Conservation (phyloP, 2,329 filamentous ascomycete species). For the Neospermospora avenae region DNA sequence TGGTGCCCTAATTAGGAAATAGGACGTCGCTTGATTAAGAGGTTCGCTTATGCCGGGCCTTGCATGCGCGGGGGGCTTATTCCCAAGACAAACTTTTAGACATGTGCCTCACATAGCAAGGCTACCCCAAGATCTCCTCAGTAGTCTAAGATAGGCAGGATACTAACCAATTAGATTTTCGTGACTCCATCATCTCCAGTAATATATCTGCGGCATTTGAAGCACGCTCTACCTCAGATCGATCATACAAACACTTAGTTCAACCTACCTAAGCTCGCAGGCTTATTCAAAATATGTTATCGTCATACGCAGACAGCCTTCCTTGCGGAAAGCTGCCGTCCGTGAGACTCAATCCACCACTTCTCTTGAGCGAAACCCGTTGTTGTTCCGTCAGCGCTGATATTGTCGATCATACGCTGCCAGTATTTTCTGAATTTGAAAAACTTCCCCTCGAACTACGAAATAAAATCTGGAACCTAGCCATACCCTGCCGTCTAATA, state of each 20-base stretch:
- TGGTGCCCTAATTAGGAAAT: neutral
- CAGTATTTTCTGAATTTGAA: conserved; percentile 5
- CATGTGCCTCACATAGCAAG: neutral
- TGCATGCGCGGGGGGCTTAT: neutral
- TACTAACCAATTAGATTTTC: neutral
- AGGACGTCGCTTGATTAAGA: neutral
- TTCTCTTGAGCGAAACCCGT: neutral
- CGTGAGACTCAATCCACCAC: neutral
- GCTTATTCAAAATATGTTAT: neutral
- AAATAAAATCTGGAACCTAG: conserved; percentile 9
- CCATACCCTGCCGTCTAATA: conserved; percentile 7
- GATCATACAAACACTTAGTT: neutral
- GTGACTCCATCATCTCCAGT: neutral
- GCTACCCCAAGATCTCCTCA: neutral
- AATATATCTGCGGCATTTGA: neutral
- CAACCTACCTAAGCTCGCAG: neutral
- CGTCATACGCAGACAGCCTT: neutral
- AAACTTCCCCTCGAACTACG: conserved; percentile 13
- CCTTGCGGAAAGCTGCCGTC: neutral
- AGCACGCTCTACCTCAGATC: neutral
- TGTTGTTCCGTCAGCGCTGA: neutral
- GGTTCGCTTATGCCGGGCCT: neutral
- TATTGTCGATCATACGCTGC: neutral
- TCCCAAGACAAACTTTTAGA: neutral
- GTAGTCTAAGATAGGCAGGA: neutral